Percentiles rank a stretch among this genome's conserved stretches.
Evolutionary conservation across 2,329 filamentous ascomycete genomes (phyloP).

Genomic region (Chrysosporium keratinophilum): DNA sequence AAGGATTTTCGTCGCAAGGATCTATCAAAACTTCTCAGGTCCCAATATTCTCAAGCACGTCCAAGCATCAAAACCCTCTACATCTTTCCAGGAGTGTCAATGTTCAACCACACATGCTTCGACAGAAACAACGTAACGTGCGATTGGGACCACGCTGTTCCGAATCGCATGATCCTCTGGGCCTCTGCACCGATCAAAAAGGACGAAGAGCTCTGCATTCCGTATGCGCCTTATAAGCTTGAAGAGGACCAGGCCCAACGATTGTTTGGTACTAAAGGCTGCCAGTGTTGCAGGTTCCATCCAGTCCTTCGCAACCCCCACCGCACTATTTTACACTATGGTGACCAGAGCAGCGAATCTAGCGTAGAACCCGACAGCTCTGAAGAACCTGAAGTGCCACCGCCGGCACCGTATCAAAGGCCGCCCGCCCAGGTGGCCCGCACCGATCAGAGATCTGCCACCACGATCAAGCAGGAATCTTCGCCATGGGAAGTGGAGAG

Average conservation of each 20-base stretch:
- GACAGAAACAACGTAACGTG: conserved; percentile 23
- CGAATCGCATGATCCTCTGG: conserved; percentile 26
- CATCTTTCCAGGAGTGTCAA: conserved; percentile 25
- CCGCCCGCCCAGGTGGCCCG: too few species aligned
- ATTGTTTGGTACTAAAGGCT: conserved; percentile 7
- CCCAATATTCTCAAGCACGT: conserved; percentile 5
- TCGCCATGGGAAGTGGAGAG: too few species aligned
- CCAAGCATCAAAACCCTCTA: conserved; percentile 25
- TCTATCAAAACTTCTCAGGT: not conserved
- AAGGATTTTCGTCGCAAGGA: conserved; percentile 11
- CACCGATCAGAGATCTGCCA: too few species aligned
- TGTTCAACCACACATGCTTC: conserved; percentile 26
- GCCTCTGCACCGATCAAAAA: conserved; percentile 19
- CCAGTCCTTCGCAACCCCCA: not conserved
- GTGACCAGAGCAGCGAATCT: not conserved
- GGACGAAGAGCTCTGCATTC: conserved; percentile 22
- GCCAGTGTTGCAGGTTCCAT: not conserved
- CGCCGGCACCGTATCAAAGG: too few species aligned
- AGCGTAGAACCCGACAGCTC: not conserved
- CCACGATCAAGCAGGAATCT: too few species aligned
- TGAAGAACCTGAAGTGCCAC: not conserved
- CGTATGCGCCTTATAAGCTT: conserved; percentile 8
- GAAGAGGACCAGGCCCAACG: conserved; percentile 8
- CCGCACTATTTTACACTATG: conserved; percentile 1
- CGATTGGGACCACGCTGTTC: conserved; percentile 23